Conservation (phyloP, 768 basidiomycete species). For the Russula sp. region DNA sequence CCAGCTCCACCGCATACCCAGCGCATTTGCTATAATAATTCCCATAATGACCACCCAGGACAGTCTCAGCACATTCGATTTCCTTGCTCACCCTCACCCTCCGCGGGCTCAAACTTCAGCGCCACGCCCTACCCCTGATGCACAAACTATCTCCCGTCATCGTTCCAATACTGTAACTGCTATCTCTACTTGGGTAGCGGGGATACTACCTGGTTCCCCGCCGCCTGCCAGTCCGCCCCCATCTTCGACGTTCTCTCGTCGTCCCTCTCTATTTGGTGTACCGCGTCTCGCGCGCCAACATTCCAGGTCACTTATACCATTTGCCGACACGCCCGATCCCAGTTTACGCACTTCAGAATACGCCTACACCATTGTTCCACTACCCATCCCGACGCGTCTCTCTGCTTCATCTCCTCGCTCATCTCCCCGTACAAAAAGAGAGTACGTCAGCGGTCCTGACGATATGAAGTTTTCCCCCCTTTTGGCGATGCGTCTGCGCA, state of each 20-base stretch:
- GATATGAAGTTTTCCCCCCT: slow-evolving; percentile 46
- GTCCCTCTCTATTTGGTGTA: slow-evolving; percentile 32
- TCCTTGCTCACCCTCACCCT: slow-evolving; percentile 36
- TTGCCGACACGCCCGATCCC: slow-evolving; percentile 46
- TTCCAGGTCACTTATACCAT: slow-evolving; percentile 50
- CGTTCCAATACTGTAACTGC: slow-evolving; percentile 46
- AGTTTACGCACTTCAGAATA: slow-evolving; percentile 62
- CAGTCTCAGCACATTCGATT: slow-evolving; percentile 29
- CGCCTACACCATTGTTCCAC: slow-evolving; percentile 57
- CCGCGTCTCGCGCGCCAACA: slow-evolving; percentile 37
- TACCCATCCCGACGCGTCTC: slow-evolving; percentile 15
- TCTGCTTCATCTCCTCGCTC: slow-evolving; percentile 4
- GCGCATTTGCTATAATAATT: slow-evolving; percentile 5
- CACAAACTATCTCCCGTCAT: slow-evolving; percentile 20
- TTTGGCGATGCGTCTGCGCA: slow-evolving; percentile 34
- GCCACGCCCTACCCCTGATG: slow-evolving; percentile 33
- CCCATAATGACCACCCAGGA: slow-evolving; percentile 2
- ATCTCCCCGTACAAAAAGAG: neutral
- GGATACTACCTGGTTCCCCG: slow-evolving; percentile 69
- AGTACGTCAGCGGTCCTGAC: neutral
- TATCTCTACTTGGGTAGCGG: slow-evolving; percentile 61
- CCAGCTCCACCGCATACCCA: neutral
- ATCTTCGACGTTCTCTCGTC: slow-evolving; percentile 34
- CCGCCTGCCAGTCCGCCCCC: slow-evolving; percentile 39
- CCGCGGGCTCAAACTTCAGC: slow-evolving; percentile 35